phyloP scores from a whole-genome alignment of 805 yeast species.

The Candida germanica region DNA sequence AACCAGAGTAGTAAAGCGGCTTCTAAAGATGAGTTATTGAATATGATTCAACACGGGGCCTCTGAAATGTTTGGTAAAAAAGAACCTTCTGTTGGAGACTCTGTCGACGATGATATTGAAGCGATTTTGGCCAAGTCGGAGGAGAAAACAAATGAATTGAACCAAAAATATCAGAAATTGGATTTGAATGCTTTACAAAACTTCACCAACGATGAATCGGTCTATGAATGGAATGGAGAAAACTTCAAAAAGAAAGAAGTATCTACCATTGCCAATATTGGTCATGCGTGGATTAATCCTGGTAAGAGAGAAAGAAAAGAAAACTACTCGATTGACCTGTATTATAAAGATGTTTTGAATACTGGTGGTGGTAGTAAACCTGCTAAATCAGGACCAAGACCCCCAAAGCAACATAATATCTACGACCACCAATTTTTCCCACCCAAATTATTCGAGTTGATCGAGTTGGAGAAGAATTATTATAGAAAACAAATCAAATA shows the following conservation, averaged over 20 bases:
- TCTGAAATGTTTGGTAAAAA: constrained; percentile 51
- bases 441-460: constrained; percentile 65
- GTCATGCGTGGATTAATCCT: constrained; percentile 76
- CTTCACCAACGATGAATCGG: constrained; percentile 62
- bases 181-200: constrained; percentile 78
- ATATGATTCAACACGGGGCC: constrained; percentile 85
- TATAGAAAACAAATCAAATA: constrained; percentile 66
- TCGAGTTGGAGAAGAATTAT: constrained; percentile 78
- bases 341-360: constrained; percentile 75
- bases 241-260: constrained; percentile 64
- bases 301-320: constrained; percentile 81
- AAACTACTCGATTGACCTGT: constrained; percentile 83
- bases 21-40: constrained; percentile 68
- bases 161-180: constrained; percentile 59
- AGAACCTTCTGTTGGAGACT: constrained; percentile 22
- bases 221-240: constrained; percentile 87
- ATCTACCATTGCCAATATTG: constrained; percentile 46
- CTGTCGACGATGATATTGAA: constrained; percentile 56
- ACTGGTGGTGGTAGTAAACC: constrained; percentile 51
- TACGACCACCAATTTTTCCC: constrained; percentile 93
- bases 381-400: constrained; percentile 61
- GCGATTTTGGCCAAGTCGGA: constrained; percentile 59
- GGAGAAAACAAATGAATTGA: constrained; percentile 57
- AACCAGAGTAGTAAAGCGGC: constrained; percentile 37
- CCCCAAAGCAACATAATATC: constrained; percentile 79